These are phyloP conservation scores for Guyanaporus albipodus DNA, from an alignment of 768 basidiomycete species.

Conservation along the genomic window DNA sequence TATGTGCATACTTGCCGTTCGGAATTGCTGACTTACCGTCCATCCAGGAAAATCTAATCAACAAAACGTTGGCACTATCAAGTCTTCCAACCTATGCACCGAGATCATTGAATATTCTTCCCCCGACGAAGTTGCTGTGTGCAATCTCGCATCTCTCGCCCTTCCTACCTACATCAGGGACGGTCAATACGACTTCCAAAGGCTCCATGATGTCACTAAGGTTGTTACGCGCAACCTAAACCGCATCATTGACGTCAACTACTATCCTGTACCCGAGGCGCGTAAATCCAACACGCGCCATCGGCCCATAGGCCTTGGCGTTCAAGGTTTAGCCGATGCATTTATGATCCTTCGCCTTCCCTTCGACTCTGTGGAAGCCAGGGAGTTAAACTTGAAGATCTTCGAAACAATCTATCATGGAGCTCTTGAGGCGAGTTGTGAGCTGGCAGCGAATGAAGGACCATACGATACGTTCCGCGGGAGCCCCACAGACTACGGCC, in stretches of 20 bases:
- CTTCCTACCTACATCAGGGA: constrained; percentile 86
- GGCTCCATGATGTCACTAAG: constrained; percentile 90
- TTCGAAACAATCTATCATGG: constrained; percentile 99
- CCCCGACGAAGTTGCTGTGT: constrained; percentile 96
- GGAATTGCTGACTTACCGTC: neutral
- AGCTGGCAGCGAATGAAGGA: constrained; percentile 75
- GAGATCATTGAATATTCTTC: constrained; percentile 99
- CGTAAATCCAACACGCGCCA: constrained; percentile 93
- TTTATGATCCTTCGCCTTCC: constrained; percentile 98
- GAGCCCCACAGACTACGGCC: constrained; percentile 83
- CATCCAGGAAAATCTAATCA: constrained; percentile 93
- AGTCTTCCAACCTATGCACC: constrained; percentile 97
- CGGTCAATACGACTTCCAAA: constrained; percentile 89
- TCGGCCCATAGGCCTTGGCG: constrained; percentile 95
- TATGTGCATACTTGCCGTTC: constrained; percentile 36
- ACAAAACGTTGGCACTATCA: constrained; percentile 97
- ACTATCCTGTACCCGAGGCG: constrained; percentile 92
- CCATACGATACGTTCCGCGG: constrained; percentile 89
- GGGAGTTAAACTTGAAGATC: constrained; percentile 88
- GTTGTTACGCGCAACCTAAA: constrained; percentile 93
- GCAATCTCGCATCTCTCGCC: constrained; percentile 96
- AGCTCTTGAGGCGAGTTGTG: constrained; percentile 85
- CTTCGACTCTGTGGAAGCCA: constrained; percentile 86
- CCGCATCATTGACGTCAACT: constrained; percentile 90
- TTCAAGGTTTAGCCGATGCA: constrained; percentile 95